A percentile compares a stretch with the other conserved stretches of the same genome.
phyloP scores from a whole-genome alignment of 495 filamentous ascomycete species.

The Annulohypoxylon maeteangense region DNA sequence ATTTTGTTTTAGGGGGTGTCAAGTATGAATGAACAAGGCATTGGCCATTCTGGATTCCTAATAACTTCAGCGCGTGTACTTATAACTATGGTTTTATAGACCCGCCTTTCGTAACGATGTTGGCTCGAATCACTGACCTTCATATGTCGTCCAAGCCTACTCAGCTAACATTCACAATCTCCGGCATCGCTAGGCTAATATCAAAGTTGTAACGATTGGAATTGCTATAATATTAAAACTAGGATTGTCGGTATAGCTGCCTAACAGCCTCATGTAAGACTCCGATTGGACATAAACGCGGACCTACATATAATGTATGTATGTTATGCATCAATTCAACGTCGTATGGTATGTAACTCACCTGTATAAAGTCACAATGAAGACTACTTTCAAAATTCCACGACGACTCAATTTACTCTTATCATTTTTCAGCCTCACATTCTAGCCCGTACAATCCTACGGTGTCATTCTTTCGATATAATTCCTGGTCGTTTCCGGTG shows the following conservation, averaged over 20 bases:
- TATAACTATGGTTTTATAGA: background rate
- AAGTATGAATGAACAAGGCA: background rate
- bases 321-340: background rate
- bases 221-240: background rate
- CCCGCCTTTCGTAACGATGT: background rate
- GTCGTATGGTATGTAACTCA: background rate
- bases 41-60: too few species aligned
- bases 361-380: background rate
- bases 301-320: slow-evolving; percentile 13
- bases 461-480: background rate
- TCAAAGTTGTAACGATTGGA: background rate
- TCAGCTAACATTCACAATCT: background rate
- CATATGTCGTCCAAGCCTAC: background rate
- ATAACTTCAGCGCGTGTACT: background rate
- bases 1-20: background rate
- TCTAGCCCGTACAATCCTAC: background rate
- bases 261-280: background rate
- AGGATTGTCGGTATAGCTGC: slow-evolving; percentile 5
- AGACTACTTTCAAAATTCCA: background rate
- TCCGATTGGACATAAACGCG: background rate
- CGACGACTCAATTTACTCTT: background rate
- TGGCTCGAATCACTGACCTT: background rate
- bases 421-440: background rate
- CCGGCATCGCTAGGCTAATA: background rate
- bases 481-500: background rate